These are phyloP conservation scores for Thraustochytrium sp. DNA, from an alignment of 352 stramenopile species.

Conservation along the genomic window DNA sequence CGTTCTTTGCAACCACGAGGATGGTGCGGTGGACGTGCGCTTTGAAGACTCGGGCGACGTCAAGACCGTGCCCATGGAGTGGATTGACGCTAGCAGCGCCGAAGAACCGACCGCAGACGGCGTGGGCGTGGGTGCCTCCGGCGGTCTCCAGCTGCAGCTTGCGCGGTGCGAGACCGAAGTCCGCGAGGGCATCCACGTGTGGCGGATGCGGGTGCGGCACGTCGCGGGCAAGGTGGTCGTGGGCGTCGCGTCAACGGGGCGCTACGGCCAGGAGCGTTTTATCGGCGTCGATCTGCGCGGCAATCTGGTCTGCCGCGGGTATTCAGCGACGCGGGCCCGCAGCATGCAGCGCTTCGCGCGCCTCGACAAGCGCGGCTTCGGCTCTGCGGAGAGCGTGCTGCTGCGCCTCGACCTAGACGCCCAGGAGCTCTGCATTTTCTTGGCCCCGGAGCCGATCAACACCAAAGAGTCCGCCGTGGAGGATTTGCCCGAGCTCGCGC, in stretches of 20 bases:
- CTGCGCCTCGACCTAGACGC: slow-evolving; percentile 1
- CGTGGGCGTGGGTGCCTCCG: not conserved
- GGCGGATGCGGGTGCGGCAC: not conserved
- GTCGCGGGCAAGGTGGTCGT: not conserved
- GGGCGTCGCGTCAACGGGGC: not conserved
- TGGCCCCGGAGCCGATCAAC: not conserved
- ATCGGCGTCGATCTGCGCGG: not conserved
- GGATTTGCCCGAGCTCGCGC: not conserved
- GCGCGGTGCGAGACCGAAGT: not conserved
- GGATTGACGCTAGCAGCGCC: no score
- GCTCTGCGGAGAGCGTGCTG: not conserved
- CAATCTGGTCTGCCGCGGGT: not conserved
- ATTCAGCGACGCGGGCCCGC: not conserved
- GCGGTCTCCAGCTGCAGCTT: not conserved
- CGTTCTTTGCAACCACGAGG: not conserved
- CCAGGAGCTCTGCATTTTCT: slow-evolving; percentile 2
- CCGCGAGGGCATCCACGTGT: not conserved
- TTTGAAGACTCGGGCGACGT: slow-evolving; percentile 2
- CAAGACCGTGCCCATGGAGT: not conserved
- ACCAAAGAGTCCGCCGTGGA: not conserved
- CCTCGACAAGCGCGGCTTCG: not conserved
- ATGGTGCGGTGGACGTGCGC: not conserved
- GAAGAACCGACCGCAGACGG: no score
- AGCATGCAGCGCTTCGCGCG: not conserved
- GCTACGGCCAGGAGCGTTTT: not conserved